phyloP scores from a whole-genome alignment of 352 stramenopile genomes.

The Phytophthora pistaciae region DNA sequence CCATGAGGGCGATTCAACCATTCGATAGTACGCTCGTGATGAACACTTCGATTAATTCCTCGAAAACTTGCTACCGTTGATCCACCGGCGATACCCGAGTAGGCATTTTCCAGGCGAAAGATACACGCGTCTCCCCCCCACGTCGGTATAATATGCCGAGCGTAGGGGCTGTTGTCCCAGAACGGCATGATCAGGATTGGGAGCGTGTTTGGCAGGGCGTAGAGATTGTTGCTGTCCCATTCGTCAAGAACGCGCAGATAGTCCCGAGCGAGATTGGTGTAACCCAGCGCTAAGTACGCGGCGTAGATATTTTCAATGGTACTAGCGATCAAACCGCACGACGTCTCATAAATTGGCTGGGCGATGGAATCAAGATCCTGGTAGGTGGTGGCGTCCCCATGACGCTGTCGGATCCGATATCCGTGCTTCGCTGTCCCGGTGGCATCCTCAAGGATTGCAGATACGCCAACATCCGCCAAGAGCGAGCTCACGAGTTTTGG shows the following conservation, averaged over 20 bases:
- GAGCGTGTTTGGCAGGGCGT: conserved; percentile 20
- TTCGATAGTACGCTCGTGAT: conserved; percentile 19
- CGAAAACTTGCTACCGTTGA: conserved; percentile 9
- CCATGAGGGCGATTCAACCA: conserved; percentile 22
- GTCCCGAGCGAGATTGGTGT: conserved; percentile 23
- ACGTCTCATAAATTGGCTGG: neutral
- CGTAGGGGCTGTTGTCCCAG: conserved; percentile 19
- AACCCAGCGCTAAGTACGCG: conserved; percentile 20
- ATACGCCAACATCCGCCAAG: conserved; percentile 32
- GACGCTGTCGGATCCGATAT: conserved; percentile 34
- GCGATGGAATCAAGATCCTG: conserved; percentile 7
- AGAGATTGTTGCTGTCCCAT: conserved; percentile 18
- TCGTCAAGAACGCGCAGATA: conserved; percentile 21
- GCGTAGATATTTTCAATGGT: conserved; percentile 33
- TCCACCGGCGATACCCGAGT: conserved; percentile 2
- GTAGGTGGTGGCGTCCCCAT: neutral
- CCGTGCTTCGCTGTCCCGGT: conserved; percentile 29
- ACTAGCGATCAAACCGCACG: conserved; percentile 20
- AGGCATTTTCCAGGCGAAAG: conserved; percentile 22
- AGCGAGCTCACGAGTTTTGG: conserved; percentile 33
- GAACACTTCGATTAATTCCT: conserved; percentile 19
- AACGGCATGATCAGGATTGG: conserved; percentile 22
- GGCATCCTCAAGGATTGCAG: conserved; percentile 21
- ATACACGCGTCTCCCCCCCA: conserved; percentile 39
- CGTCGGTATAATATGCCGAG: conserved; percentile 13